Evolutionary conservation across 2,329 filamentous ascomycete genomes (phyloP), one percentile per base, ranked within the genome.

Genomic region (Colletotrichum magnum): DNA sequence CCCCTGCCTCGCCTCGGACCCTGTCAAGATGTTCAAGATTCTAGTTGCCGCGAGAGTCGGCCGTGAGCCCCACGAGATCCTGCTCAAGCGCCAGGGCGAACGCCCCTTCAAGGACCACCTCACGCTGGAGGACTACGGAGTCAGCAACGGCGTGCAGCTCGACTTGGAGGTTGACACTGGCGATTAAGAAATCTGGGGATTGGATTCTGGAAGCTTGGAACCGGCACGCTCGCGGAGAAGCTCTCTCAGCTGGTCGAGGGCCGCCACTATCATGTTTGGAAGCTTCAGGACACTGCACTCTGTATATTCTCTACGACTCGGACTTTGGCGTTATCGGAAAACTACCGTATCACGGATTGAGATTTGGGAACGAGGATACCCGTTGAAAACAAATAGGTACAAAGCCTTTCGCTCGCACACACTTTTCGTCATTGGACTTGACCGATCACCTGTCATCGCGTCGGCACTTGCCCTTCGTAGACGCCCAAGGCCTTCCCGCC

Each of bases 41-140:
- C 92, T 97, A 86, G 94, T 98, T 26, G 95, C 95, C 5, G 93
- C 93, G 48, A 89, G 93, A 71, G 97, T 98, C 75, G 95, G 95
- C 2, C 89, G 95, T 43, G 92, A 97, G 74, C 92, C 95, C 52
- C 93, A 95, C 77, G 94, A 98, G 82, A 97, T 98, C 72, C 86
- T 98, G 82, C 81, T 98, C 69, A 96, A 97, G 85, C 87, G 95
- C 73, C 95, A 98, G 81, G 94, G 95, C 13, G 94, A 98, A 82
- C 84, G 95, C 72, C 95, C 95, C 26, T 98, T 98, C 80, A 98
- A 97, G 84, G 95, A 98, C 78, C 89, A 92, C 74, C 86, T 98
- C 70, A 95, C 90, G 41, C 80, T 98, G 74, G 93, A 93, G 76
- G 95, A 98, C 82, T 98, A 98, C 81, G 94, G 93, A n/a, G 91